Conservation (phyloP, 2,329 filamentous ascomycete species). For the Phyllosticta citriasiana region DNA sequence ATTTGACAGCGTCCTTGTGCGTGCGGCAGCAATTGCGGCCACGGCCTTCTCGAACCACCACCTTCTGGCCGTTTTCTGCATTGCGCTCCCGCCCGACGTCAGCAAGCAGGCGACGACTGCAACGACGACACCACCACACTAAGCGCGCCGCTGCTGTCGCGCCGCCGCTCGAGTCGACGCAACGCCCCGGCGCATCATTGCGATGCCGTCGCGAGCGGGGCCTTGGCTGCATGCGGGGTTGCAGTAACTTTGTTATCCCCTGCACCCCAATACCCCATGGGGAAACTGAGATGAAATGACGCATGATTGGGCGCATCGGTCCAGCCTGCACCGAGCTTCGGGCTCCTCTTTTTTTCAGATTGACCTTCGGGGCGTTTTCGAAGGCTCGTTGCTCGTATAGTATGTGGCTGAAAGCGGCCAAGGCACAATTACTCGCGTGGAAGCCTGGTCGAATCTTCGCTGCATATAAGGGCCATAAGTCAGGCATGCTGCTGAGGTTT, state of each 20-base stretch:
- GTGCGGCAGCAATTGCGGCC: not conserved
- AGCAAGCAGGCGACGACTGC: not conserved
- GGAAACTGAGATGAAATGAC: not conserved
- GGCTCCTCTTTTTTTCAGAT: not conserved
- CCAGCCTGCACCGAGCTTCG: not conserved
- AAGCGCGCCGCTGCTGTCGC: not conserved
- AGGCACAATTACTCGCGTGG: slow-evolving; percentile 1
- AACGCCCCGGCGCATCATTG: not conserved
- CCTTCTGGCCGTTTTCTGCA: not conserved
- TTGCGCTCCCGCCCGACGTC: not conserved
- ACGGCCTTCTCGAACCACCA: not conserved
- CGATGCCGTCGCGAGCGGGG: not conserved
- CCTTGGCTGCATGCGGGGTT: not conserved
- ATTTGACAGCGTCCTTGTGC: not conserved
- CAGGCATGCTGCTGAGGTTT: not conserved
- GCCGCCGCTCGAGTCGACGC: not conserved
- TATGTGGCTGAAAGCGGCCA: not conserved
- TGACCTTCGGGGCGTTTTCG: not conserved
- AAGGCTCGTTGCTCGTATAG: not conserved
- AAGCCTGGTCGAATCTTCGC: slow-evolving; percentile 2
- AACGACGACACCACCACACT: not conserved
- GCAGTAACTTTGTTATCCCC: not conserved
- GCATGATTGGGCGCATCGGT: not conserved
- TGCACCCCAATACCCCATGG: not conserved
- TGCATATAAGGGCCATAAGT: not conserved